Base-by-base conservation (phyloP, 2,329 filamentous ascomycete genomes). In the Ophiostoma triangulosporum region DNA sequence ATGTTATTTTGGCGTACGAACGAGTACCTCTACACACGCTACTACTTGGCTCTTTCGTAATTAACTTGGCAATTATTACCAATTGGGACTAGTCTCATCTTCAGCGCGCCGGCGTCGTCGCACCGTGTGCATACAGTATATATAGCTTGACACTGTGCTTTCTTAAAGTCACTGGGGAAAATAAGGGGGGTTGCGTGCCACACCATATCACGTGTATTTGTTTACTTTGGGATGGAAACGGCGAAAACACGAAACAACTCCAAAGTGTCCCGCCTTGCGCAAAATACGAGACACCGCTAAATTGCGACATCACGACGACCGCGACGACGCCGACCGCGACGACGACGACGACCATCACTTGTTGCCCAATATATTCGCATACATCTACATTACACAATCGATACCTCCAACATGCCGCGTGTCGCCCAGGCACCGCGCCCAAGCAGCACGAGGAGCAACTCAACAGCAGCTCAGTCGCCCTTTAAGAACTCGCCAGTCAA, bases 401-500 rank as follows among this genome's bases (percentile, higher is more conserved):
- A 43, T 20, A 53, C 54, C 49, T 54, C 55, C 56, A 57, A 45
- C 55, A 81, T 81, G 77, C 73, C 77, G 70, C 76, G 77, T 62
- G 76, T 80, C 59, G 73, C 76, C 55, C 75, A 80, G 62, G 69
- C 66, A 32, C 72, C 75, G 59, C 76, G 77, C 59, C 65, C 72
- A 51, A 73, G 70, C 61, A 70, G 58, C 56, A 59, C 59, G 35
- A 38, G 55, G 15, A 59, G 59, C 51, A 59, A 63, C 52, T 69
- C 70, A 17, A 74, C 75, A 32, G 72, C 70, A 54, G 60, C 69
- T 29, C 68, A 69, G 46, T 78, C 77, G 22, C 76, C 77, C 5
- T 78, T 76, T 65, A 78, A 78, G 65, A 78, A 78, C 60, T 76
- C 76, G 26, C 73, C 75, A 5, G 64, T 78, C 53, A 80, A 79